Conservation (phyloP, 73 alveolate genomes). For the Blepharisma stoltei region DNA sequence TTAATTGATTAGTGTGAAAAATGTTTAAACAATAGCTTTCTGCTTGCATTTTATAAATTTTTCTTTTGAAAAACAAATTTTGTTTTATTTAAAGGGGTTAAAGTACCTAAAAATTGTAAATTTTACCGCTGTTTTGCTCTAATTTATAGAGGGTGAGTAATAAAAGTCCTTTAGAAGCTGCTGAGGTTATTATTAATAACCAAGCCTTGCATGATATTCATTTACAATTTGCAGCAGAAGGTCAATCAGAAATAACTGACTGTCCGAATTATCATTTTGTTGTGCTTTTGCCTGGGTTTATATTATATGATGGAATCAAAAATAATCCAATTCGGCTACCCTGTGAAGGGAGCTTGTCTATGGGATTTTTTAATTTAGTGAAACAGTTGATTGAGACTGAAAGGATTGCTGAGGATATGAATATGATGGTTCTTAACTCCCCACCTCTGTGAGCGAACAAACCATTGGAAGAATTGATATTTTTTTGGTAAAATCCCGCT, state of each 20-base stretch:
- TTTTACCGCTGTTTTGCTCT: too few relatives aligned
- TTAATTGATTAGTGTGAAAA: too few relatives aligned
- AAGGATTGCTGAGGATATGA: neutral
- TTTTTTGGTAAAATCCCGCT: too few relatives aligned
- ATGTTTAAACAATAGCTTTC: too few relatives aligned
- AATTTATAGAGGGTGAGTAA: too few relatives aligned
- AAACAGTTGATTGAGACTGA: neutral
- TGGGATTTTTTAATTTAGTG: slow-evolving; percentile 1
- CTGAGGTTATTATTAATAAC: slow-evolving; percentile 55
- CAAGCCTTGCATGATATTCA: slow-evolving; percentile 76
- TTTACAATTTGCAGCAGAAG: slow-evolving; percentile 62
- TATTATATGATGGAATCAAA: slow-evolving; percentile 83
- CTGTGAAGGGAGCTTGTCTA: neutral
- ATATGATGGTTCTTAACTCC: slow-evolving; percentile 18
- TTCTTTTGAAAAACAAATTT: too few relatives aligned
- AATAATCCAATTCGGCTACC: slow-evolving; percentile 52
- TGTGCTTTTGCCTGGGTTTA: slow-evolving; percentile 54
- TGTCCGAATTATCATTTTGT: slow-evolving; percentile 72
- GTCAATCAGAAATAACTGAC: slow-evolving; percentile 67
- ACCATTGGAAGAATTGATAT: too few relatives aligned
- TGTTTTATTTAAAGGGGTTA: too few relatives aligned
- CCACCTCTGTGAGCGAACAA: too few relatives aligned
- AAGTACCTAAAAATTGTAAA: too few relatives aligned
- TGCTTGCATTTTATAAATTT: too few relatives aligned
- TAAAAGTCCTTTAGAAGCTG: slow-evolving; percentile 67